Conservation (phyloP, 768 basidiomycete genomes). For the Macrolepiota albuminosa region DNA sequence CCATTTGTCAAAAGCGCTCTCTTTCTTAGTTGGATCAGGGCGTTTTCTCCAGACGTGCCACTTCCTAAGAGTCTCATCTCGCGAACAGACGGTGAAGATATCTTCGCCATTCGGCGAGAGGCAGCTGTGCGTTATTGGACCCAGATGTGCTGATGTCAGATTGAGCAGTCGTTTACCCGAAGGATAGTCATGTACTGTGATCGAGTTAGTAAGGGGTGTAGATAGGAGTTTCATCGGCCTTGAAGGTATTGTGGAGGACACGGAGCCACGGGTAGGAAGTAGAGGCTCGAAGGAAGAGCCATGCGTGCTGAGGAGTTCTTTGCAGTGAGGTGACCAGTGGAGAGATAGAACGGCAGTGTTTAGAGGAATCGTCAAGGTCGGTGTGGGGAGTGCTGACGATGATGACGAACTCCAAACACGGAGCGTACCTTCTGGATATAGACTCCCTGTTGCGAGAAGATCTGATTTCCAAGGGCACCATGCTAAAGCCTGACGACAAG, state of each 20-base stretch:
- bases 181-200: constrained; percentile 77
- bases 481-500: constrained; percentile 57
- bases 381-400: constrained; percentile 23
- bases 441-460: constrained; percentile 73
- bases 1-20: constrained; percentile 43
- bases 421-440: constrained; percentile 68
- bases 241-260: constrained; percentile 25
- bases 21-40: constrained; percentile 25
- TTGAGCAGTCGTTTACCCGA: constrained; percentile 43
- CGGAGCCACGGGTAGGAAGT: constrained; percentile 21
- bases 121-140: constrained; percentile 55
- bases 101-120: constrained; percentile 58
- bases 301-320: constrained; percentile 88
- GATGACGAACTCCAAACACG: constrained; percentile 62
- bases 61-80: constrained; percentile 68
- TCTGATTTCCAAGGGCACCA: constrained; percentile 85
- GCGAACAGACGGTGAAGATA: constrained; percentile 59
- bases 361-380: constrained; percentile 64
- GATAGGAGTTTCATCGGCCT: constrained; percentile 44
- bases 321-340: constrained; percentile 80
- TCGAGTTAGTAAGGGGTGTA: constrained; percentile 57
- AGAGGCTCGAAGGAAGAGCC: constrained; percentile 55
- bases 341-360: constrained; percentile 66
- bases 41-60: constrained; percentile 62
- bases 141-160: constrained; percentile 51